phyloP scores from a whole-genome alignment of 139 green algal genomes.

The Tetraselmis chui region DNA sequence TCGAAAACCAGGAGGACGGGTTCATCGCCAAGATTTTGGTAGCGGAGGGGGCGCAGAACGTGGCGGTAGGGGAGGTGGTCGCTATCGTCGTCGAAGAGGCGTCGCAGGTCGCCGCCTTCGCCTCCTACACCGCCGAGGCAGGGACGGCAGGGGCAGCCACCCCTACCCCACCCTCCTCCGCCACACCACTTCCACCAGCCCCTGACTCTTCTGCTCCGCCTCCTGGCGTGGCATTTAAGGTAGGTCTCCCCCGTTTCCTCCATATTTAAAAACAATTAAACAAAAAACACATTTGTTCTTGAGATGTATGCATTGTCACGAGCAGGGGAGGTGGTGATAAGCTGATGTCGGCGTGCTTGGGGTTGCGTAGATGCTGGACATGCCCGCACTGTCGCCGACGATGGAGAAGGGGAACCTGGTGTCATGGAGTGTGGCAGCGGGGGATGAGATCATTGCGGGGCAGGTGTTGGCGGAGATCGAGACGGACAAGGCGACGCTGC shows the following conservation, averaged over 20 bases:
- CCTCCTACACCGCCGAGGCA: background rate
- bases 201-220: no score
- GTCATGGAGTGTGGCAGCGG: constrained; percentile 53
- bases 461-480: constrained; percentile 86
- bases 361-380: constrained; percentile 35
- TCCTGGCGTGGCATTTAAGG: no score
- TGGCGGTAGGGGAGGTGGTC: background rate
- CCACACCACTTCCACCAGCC: background rate
- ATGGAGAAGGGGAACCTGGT: constrained; percentile 75
- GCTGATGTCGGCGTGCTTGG: no score
- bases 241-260: no score
- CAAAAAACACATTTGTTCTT: no score
- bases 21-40: constrained; percentile 4
- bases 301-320: no score
- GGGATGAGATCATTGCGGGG: constrained; percentile 61
- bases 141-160: background rate
- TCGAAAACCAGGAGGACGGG: constrained; percentile 51
- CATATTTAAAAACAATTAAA: no score
- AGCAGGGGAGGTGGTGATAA: no score
- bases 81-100: background rate
- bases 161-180: background rate
- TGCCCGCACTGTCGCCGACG: constrained; percentile 86
- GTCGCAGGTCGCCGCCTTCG: constrained; percentile 33
- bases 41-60: background rate
- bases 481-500: constrained; percentile 84